Base-by-base conservation (phyloP, 2,329 filamentous ascomycete species). In the Xylariaceae sp. region DNA sequence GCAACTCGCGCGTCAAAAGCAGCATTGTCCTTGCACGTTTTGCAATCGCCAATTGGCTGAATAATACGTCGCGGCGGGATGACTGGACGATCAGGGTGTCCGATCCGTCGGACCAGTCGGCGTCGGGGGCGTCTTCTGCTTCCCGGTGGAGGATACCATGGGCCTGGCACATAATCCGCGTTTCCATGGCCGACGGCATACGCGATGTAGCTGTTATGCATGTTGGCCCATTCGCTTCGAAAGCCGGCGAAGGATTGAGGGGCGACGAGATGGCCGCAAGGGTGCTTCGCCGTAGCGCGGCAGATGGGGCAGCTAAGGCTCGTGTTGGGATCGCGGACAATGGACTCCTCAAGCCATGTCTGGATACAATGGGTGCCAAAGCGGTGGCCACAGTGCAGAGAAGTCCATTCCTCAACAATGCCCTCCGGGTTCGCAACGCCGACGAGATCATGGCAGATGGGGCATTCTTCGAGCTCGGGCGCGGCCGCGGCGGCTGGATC, bases 291-390 rank as follows among this genome's bases (percentile, higher is more conserved):
- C 9, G 44, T 42, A n/a, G 44, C 47, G 42, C 67, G 65, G 52
- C 67, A 71, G 45, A 69, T 57, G 37, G 67, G 68, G 41, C 68
- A 71, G 34, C 52, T 54, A 2, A 66, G 63, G 32, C 43, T 49
- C 8, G 44, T 38, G 44, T 57, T 51, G 4, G 60, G 57, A 30
- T 64, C 58, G 45, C 61, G 62, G 33, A 60, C 57, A 39, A 66
- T 42, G n/a, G 51, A 54, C 32, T 60, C 56, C 34, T 59, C 44
- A 11, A 72, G 61, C 62, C 69, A 72, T 36, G 58, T 59, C 44
- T 68, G 68, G 53, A 69, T 64, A 57, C 69, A 72, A 41, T 59
- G 47, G 32, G 59, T 61, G 32, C 69, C 69, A 50, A 72, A 72
- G 19, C 57, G 56, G 52, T 72, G 69, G 4, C 64, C 64, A 52